Conservation (phyloP, 2,329 filamentous ascomycete genomes). For the Fusarium siculi region DNA sequence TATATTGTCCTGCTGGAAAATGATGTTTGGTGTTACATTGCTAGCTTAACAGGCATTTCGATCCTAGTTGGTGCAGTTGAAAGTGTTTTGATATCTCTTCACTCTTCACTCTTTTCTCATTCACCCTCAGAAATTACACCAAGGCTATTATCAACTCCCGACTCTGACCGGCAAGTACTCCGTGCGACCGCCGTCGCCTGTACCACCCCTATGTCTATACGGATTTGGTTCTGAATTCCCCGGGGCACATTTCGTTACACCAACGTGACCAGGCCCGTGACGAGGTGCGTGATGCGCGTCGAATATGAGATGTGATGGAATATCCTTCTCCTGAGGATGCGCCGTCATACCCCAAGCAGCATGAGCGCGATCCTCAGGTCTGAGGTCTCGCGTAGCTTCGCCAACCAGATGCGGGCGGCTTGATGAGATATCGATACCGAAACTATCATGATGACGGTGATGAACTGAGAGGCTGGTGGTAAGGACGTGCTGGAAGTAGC, state of each 20-base stretch:
- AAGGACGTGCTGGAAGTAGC: background rate
- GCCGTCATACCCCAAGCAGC: conserved; percentile 33
- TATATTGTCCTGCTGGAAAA: background rate
- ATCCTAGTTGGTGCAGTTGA: background rate
- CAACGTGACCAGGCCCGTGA: conserved; percentile 27
- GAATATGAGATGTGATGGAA: conserved; percentile 26
- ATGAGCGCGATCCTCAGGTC: conserved; percentile 20
- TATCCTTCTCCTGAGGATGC: conserved; percentile 3
- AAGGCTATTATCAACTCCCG: background rate
- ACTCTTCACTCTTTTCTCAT: conserved; percentile 16
- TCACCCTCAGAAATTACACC: background rate
- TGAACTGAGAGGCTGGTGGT: background rate
- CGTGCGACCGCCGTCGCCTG: conserved; percentile 4
- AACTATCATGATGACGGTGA: conserved; percentile 4
- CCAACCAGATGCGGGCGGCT: conserved; percentile 29
- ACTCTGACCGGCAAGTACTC: conserved; percentile 2
- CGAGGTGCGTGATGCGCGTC: conserved; percentile 19
- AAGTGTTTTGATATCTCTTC: background rate
- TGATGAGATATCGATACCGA: conserved; percentile 1
- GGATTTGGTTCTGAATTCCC: conserved; percentile 1
- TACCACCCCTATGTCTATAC: conserved; percentile 3
- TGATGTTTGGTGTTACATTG: background rate
- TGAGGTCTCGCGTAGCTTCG: conserved; percentile 31
- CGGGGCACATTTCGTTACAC: conserved; percentile 26
- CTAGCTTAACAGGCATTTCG: background rate